A percentile compares a stretch with the other conserved stretches of the same genome.
Conservation (phyloP, 345 rosid genomes). For the Carallia brachiata region DNA sequence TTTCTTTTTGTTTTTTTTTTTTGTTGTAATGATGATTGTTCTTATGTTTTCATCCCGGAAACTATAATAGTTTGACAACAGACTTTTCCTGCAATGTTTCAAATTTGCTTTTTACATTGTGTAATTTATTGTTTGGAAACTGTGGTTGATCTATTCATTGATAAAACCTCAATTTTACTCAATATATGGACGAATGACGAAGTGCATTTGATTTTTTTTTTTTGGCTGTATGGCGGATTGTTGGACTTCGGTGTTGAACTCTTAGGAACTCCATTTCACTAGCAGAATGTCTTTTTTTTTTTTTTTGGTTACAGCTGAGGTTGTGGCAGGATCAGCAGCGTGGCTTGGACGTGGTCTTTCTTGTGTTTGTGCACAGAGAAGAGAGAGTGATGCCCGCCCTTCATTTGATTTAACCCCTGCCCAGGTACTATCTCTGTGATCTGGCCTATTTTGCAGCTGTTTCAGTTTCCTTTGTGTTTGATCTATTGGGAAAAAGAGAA, state of each 20-base stretch:
- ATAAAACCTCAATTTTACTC: too few relatives aligned
- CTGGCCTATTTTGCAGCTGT: background rate
- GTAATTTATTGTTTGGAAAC: too few relatives aligned
- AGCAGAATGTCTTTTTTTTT: slow-evolving; percentile 34
- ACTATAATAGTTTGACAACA: too few relatives aligned
- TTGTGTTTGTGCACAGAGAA: slow-evolving; percentile 95
- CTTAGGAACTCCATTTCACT: slow-evolving; percentile 21
- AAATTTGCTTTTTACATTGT: too few relatives aligned
- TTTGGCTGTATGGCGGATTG: slow-evolving; percentile 1
- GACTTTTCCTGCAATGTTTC: too few relatives aligned
- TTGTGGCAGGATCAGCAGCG: slow-evolving; percentile 97
- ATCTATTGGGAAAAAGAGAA: background rate
- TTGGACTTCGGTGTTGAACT: slow-evolving; percentile 14
- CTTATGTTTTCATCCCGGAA: too few relatives aligned
- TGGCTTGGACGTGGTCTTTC: slow-evolving; percentile 99
- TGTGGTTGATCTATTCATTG: too few relatives aligned
- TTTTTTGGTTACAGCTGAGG: slow-evolving; percentile 81
- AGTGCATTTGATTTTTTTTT: slow-evolving; percentile 12
- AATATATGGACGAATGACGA: too few relatives aligned
- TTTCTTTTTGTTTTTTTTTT: too few relatives aligned
- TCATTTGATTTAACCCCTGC: slow-evolving; percentile 92
- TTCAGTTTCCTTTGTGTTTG: background rate
- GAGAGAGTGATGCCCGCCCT: slow-evolving; percentile 79
- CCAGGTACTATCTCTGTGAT: slow-evolving; percentile 49
- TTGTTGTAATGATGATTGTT: too few relatives aligned